Evolutionary conservation across 164 flowering plant genomes (phyloP).

Genomic region (Aristolochia californica): DNA sequence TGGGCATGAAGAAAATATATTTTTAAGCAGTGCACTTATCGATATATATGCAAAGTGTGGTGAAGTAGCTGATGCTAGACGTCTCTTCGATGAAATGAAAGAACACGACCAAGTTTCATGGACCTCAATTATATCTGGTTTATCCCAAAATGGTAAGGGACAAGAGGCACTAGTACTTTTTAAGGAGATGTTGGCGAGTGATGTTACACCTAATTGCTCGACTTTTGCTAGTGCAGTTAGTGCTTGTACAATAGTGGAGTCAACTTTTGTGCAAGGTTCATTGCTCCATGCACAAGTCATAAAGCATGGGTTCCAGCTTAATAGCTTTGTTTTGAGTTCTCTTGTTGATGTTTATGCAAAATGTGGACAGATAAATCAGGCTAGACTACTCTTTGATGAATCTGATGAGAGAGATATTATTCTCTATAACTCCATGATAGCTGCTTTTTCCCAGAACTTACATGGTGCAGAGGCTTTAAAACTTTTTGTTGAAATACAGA

Average conservation of each 20-base stretch:
- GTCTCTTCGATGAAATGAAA: slow-evolving; percentile 25
- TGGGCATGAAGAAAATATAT: slow-evolving; percentile 22
- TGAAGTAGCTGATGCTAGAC: slow-evolving; percentile 21
- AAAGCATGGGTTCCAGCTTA: slow-evolving; percentile 24
- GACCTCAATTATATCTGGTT: slow-evolving; percentile 35
- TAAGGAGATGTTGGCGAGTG: slow-evolving; percentile 24
- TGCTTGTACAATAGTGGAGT: slow-evolving; percentile 17
- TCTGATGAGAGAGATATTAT: slow-evolving; percentile 20
- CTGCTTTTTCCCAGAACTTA: slow-evolving; percentile 28
- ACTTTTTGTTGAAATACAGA: slow-evolving; percentile 27
- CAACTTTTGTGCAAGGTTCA: slow-evolving; percentile 7
- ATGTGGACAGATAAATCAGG: slow-evolving; percentile 24
- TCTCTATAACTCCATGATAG: slow-evolving; percentile 32
- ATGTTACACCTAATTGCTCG: slow-evolving; percentile 28
- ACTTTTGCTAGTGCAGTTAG: slow-evolving; percentile 28
- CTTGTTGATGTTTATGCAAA: slow-evolving; percentile 39
- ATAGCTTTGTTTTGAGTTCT: slow-evolving; percentile 29
- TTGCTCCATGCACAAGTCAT: slow-evolving; percentile 34
- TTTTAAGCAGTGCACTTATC: slow-evolving; percentile 30
- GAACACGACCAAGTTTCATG: slow-evolving; percentile 37
- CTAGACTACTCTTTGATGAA: slow-evolving; percentile 19
- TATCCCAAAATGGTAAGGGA: slow-evolving; percentile 28
- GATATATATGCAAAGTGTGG: slow-evolving; percentile 33
- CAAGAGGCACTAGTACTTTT: slow-evolving; percentile 31
- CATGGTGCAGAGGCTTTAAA: slow-evolving; percentile 25